Percentiles rank a stretch among this genome's conserved stretches.
These are phyloP conservation scores for Cyberlindnera mrakii DNA, from an alignment of 805 yeast species.

Conservation along the genomic window DNA sequence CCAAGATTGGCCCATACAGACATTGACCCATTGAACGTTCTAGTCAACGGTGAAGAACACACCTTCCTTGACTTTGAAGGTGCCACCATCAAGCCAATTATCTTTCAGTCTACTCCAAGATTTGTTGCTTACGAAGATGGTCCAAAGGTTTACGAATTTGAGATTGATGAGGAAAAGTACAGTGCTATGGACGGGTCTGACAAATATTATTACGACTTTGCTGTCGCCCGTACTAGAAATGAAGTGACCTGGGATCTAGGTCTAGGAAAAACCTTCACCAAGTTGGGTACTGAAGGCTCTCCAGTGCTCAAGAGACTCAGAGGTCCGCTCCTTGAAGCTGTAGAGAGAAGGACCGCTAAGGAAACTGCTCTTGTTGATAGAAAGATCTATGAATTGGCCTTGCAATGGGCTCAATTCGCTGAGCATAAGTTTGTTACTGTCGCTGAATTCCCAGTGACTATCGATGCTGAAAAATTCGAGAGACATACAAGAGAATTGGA, in stretches of 20 bases:
- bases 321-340: conserved; percentile 54
- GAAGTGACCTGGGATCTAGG: conserved; percentile 83
- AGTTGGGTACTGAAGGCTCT: conserved; percentile 77
- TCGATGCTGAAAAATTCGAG: conserved; percentile 52
- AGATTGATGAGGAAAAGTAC: conserved; percentile 69
- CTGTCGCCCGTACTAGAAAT: conserved; percentile 85
- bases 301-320: conserved; percentile 72
- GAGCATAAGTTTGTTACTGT: conserved; percentile 49
- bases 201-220: conserved; percentile 75
- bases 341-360: conserved; percentile 49
- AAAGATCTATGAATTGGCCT: conserved; percentile 55
- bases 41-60: conserved; percentile 38
- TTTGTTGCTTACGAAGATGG: conserved; percentile 80
- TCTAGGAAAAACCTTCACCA: conserved; percentile 56
- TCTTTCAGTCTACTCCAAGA: conserved; percentile 71
- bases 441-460: conserved; percentile 53
- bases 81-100: conserved; percentile 72
- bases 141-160: conserved; percentile 72
- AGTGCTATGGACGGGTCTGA: conserved; percentile 63
- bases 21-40: conserved; percentile 84
- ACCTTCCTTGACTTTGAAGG: conserved; percentile 81
- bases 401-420: conserved; percentile 63
- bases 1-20: conserved; percentile 80
- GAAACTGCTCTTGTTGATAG: conserved; percentile 63
- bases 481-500: conserved; percentile 52